These are phyloP conservation scores for Penicillium malachiteum DNA, from an alignment of 495 filamentous ascomycete genomes.

Conservation along the genomic window DNA sequence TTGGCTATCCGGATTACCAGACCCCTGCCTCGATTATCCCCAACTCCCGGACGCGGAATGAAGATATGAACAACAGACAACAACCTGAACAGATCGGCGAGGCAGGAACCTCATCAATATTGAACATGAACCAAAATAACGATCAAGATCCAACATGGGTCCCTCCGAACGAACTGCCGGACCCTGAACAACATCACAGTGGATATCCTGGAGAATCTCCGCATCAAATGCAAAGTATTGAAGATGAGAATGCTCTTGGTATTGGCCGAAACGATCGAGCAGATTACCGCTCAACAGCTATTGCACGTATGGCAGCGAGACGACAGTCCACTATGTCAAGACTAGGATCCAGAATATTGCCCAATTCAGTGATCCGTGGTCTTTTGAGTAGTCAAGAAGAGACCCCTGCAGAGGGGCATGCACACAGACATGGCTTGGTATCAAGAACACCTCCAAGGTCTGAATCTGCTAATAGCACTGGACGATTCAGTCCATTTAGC, in stretches of 20 bases:
- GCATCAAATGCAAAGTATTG: slow-evolving; percentile 35
- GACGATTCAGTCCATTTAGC: slow-evolving; percentile 46
- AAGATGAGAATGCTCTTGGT: slow-evolving; percentile 32
- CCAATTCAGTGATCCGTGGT: slow-evolving; percentile 48
- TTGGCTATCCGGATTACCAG: slow-evolving; percentile 20
- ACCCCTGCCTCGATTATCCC: slow-evolving; percentile 21
- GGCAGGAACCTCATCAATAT: slow-evolving; percentile 16
- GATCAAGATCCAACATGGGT: slow-evolving; percentile 14
- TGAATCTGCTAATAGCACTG: slow-evolving; percentile 35
- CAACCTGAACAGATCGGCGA: slow-evolving; percentile 31
- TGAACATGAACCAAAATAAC: slow-evolving; percentile 16
- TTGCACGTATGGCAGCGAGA: slow-evolving; percentile 45
- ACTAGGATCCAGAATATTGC: slow-evolving; percentile 49
- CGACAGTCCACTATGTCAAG: slow-evolving; percentile 53
- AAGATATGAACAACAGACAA: slow-evolving; percentile 41
- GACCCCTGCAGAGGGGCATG: slow-evolving; percentile 48
- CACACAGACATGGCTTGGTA: slow-evolving; percentile 48
- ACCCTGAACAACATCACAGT: slow-evolving; percentile 25
- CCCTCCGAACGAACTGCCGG: slow-evolving; percentile 12
- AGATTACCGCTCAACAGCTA: slow-evolving; percentile 35
- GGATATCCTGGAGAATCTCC: slow-evolving; percentile 12
- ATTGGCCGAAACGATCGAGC: slow-evolving; percentile 22
- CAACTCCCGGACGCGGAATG: slow-evolving; percentile 34
- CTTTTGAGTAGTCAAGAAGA: slow-evolving; percentile 48
- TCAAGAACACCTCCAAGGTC: slow-evolving; percentile 40